Evolutionary conservation across 371 early-diverging fungal species (phyloP), one percentile per base, ranked within the genome.

Genomic region (Mortierella sp.): DNA sequence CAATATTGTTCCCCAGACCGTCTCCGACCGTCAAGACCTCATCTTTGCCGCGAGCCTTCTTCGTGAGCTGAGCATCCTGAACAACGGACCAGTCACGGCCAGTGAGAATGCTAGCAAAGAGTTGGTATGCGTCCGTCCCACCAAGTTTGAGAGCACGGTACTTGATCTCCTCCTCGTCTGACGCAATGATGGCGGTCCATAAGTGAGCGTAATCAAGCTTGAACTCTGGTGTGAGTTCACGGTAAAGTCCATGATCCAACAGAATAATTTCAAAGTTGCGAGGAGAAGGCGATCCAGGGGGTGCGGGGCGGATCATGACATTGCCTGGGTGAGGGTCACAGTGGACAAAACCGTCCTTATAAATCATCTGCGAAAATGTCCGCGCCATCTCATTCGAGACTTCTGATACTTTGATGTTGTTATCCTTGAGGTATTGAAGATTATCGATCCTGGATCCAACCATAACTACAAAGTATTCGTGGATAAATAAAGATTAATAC

Each of bases 181-280:
- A 95, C n/a, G 85, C 76, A 72, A 97, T 93, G 45, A 97, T 83
- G 0, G 94, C 87, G 6, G 87, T 89, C 98, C 97, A 97, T 63
- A 98, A 87, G 52, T 91, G 89, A 2, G 97, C 96, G 79, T 97
- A 97, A 72, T 92, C 88, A 13, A 92, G 86, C n/a, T 95, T 90
- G 84, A 97, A 91, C n/a, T 89, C 87, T 3, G 87, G 82, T 1
- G 92, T 67, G 40, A 98, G 84, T 43, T 85, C 84, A n/a, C 96
- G 92, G 83, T 98, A 98, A 15, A 98, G 86, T 5, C 98, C 98
- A 78, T 97, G 98, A 77, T 98, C 98, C 63, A 98, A 83, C 13
- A 98, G 85, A 3, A 96, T 93, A 43, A 98, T 77, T 63, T 96
- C 94, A 84, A 96, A 97, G 80, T 96, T 96, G 73, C 89, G 82